Evolutionary conservation across 2,329 filamentous ascomycete species (phyloP), one percentile per base, ranked within the genome.

Genomic region (Diaporthe aspalathi): DNA sequence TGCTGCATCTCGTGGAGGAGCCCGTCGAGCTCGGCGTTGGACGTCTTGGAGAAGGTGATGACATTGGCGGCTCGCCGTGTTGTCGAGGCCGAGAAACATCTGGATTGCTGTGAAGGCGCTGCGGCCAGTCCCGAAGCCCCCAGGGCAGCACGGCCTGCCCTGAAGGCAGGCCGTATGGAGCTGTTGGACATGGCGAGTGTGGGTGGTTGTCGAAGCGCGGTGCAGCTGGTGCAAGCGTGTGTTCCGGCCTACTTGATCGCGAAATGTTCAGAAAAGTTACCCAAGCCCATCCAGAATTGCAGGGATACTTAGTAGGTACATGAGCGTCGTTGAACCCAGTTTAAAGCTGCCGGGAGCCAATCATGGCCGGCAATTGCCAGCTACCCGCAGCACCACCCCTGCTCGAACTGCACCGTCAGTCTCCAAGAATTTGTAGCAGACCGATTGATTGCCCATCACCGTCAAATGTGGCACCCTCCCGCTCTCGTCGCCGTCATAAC

Each of bases 1-100:
- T 85, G 80, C 74, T 90, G 88, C 77, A 92, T 85, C 27, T 76
- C 79, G 50, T 80, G 78, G 73, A 93, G 86, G 40, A 85, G 76
- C 16, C 78, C 71, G 78, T 91, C 86, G 72, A 93, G 85, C 69
- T 88, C 82, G 27, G 83, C 74, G 53, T 86, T 86, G 17, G 87
- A 87, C 5, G 88, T 86, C 67, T 84, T 81, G 9, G 81, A 78
- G 77, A 91, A 91, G 70, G 78, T 74, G 70, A 86, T 79, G 72
- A 84, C 81, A 63, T 79, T 74, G 52, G 57, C 73, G 57, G 74
- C 76, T 75, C 74, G 72, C 27, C 60, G 73, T 69, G 74, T 43
- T 27, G 74, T 53, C 6, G 77, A 74, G 17, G 73, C 71, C n/a
- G 77, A 77, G 49, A 79, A 74, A 52, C 72, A 74, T 70, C 76